Evolutionary conservation across 1,284 basidiomycete genomes (phyloP), one percentile per base, ranked within the genome.

Genomic region (Sparassis latifolia): DNA sequence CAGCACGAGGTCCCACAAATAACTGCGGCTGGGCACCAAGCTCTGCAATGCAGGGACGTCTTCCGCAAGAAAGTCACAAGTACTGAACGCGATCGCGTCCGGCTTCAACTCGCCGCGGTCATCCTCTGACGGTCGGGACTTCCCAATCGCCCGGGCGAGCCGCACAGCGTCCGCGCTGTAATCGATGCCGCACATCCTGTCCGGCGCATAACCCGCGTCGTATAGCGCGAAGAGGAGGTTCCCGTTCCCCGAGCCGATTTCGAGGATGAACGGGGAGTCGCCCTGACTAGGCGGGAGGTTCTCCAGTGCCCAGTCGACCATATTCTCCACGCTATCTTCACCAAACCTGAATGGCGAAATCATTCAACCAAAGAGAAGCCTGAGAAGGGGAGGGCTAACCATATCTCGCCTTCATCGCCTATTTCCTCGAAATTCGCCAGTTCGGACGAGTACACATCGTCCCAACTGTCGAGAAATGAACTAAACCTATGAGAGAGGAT

Each of bases 351-450:
- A 33, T 9, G 20, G 42, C 33, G 30, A 32, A 20, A 29, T n/a
- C 35, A 40, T 5, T 9, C 12, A 50, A 33, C 10, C 31, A 32
- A 31, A 31, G 32, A 42, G 20, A 12, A 39, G 35, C 35, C 35
- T 37, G 35, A 37, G 35, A 37, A 12, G 20, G 12, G 10, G 10
- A 37, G 10, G 35, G 20, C 35, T 37, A 53, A 90, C 91, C 92
- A 95, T 30, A 92, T 76, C 68, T 95, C 92, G 38, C 92, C 92
- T 64, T 93, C 90, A 65, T 95, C 90, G 9, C 89, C 86, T 45
- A 84, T 82, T 47, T 92, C 91, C 38, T 83, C 69, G 57, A 91
- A 95, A 61, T 87, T 89, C 42, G 67, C 66, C 20, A 93, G 69
- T 61, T 95, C 92, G 47, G 78, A 75, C 35, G 79, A 70, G 63